Evolutionary conservation across 306 rosid genomes (phyloP).

Genomic region (Malus orientalis): DNA sequence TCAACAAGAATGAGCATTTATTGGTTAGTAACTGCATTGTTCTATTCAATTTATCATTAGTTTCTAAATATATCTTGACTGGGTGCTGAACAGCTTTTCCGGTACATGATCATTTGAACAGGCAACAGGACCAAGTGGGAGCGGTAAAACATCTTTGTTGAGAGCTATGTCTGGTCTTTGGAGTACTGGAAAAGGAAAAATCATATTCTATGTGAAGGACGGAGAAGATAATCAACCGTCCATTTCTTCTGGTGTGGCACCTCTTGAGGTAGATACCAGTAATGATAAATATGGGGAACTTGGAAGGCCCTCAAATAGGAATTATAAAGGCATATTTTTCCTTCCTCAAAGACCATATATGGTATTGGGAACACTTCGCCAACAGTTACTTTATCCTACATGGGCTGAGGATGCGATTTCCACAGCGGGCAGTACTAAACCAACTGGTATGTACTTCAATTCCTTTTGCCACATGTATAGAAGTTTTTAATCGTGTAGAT

Average conservation of each 20-base stretch:
- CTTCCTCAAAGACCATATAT: slow-evolving; percentile 97
- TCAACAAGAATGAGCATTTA: slow-evolving; percentile 60
- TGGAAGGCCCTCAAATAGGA: slow-evolving; percentile 39
- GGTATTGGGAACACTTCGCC: slow-evolving; percentile 94
- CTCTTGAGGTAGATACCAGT: slow-evolving; percentile 14
- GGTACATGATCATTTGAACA: slow-evolving; percentile 24
- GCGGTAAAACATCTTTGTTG: slow-evolving; percentile 87
- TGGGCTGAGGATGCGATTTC: slow-evolving; percentile 60
- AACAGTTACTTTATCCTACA: slow-evolving; percentile 86
- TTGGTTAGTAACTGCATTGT: slow-evolving; percentile 44
- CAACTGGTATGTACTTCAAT: slow-evolving; percentile 34
- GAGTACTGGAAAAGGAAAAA: slow-evolving; percentile 74
- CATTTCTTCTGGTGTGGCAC: slow-evolving; percentile 29
- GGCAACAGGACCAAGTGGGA: slow-evolving; percentile 90
- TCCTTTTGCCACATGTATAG: background rate
- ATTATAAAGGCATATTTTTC: slow-evolving; percentile 55
- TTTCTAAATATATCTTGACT: background rate
- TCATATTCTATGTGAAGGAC: slow-evolving; percentile 57
- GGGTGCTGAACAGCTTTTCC: slow-evolving; percentile 8
- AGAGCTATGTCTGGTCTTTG: slow-evolving; percentile 95
- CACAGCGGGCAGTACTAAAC: slow-evolving; percentile 22
- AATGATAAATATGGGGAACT: slow-evolving; percentile 14
- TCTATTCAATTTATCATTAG: background rate
- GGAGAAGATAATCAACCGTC: slow-evolving; percentile 25
- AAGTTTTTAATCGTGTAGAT: background rate